These are phyloP conservation scores for Magnaporthiopsis rhizophila DNA, from an alignment of 2,329 filamentous ascomycete species.

Conservation along the genomic window DNA sequence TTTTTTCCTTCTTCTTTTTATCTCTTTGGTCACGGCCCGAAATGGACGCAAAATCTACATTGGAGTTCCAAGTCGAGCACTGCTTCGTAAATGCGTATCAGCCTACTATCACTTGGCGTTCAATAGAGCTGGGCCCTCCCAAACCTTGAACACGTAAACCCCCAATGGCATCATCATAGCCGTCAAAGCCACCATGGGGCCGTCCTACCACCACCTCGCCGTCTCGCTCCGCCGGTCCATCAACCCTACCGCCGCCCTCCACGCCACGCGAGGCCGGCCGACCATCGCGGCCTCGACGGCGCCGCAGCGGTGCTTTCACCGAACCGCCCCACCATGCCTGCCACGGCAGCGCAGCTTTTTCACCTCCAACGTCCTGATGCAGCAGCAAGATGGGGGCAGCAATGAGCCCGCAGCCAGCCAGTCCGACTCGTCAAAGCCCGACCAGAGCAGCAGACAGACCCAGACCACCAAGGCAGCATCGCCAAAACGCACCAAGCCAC, in stretches of 20 bases:
- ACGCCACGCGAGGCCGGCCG: background rate
- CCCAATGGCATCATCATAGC: background rate
- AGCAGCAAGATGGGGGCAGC: slow-evolving; percentile 24
- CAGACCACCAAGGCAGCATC: background rate
- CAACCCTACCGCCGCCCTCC: background rate
- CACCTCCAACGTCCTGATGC: slow-evolving; percentile 53
- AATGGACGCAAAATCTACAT: too few species aligned
- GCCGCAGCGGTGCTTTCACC: slow-evolving; percentile 34
- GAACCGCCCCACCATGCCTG: slow-evolving; percentile 31
- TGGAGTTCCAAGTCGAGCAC: too few species aligned
- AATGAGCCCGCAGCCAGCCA: background rate
- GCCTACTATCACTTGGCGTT: background rate
- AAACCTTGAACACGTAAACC: too few species aligned
- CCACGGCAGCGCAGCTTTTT: slow-evolving; percentile 56
- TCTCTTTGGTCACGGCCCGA: too few species aligned
- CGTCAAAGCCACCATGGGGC: background rate
- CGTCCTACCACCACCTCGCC: slow-evolving; percentile 3
- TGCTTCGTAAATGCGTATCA: too few species aligned
- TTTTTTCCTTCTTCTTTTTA: background rate
- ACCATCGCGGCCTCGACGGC: slow-evolving; percentile 6
- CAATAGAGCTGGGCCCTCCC: too few species aligned
- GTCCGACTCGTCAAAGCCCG: background rate
- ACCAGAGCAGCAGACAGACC: slow-evolving; percentile 5
- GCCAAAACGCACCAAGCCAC: background rate
- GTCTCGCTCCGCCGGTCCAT: background rate